These are phyloP conservation scores for Moelleriella libera DNA, from an alignment of 2,329 filamentous ascomycete species.

Conservation along the genomic window DNA sequence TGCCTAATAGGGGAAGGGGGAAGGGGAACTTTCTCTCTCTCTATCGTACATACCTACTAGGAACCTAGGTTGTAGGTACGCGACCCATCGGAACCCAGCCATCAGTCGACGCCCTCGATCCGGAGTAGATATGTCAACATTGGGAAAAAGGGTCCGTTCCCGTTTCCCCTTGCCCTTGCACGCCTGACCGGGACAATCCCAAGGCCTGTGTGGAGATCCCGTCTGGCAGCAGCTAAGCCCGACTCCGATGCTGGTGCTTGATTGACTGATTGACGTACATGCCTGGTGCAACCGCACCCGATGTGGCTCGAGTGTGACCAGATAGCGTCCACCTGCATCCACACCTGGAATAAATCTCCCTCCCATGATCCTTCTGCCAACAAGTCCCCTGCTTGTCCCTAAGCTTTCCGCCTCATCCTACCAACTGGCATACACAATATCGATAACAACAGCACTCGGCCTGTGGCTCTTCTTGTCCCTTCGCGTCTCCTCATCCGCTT, in stretches of 20 bases:
- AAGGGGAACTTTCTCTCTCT: too few relatives aligned
- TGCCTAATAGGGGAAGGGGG: too few relatives aligned
- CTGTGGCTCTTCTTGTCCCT: neutral
- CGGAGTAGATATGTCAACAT: neutral
- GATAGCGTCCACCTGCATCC: neutral
- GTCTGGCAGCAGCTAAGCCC: neutral
- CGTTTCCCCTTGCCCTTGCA: neutral
- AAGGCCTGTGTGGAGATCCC: neutral
- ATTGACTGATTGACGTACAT: neutral
- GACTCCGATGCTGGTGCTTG: neutral
- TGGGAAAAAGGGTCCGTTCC: neutral
- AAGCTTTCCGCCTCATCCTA: too few relatives aligned
- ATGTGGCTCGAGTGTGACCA: neutral
- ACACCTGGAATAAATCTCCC: neutral
- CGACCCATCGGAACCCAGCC: neutral
- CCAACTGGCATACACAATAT: too few relatives aligned
- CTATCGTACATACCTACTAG: too few relatives aligned
- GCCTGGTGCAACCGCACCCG: neutral
- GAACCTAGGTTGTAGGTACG: neutral
- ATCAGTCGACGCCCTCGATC: neutral
- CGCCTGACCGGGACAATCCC: neutral
- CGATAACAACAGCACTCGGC: neutral
- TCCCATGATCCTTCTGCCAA: too few relatives aligned
- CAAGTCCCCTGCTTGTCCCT: too few relatives aligned
- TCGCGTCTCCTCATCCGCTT: neutral